These are phyloP conservation scores for Trebouxia sp. DNA, from an alignment of 139 green algal species.

Conservation along the genomic window DNA sequence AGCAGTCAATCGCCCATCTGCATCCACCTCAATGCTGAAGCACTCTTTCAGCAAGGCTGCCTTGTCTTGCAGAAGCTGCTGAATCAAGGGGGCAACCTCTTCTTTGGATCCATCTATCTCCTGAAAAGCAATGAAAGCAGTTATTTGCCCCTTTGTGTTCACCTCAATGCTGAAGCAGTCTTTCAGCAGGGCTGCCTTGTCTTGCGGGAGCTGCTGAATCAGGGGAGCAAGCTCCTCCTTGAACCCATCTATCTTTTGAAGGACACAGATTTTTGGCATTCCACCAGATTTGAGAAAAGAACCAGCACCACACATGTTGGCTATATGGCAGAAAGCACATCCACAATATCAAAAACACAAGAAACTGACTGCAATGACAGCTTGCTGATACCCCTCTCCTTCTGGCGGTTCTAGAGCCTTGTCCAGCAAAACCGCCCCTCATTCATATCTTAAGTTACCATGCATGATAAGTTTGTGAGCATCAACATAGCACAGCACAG, in stretches of 20 bases:
- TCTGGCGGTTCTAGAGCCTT: no score
- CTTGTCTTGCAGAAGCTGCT: constrained; percentile 55
- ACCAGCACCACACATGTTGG: background rate
- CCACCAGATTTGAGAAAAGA: no score
- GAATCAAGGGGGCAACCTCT: constrained; percentile 37
- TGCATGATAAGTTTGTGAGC: no score
- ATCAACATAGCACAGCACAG: no score
- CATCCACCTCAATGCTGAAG: constrained; percentile 24
- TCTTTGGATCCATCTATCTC: constrained; percentile 40
- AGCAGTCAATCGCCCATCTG: constrained; percentile 8
- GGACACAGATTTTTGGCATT: no score
- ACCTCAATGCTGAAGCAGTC: constrained; percentile 16
- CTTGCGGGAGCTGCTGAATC: constrained; percentile 30
- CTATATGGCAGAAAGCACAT: no score
- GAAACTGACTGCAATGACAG: no score
- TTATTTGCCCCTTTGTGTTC: background rate
- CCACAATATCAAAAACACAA: no score
- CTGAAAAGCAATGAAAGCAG: background rate
- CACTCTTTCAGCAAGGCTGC: constrained; percentile 69
- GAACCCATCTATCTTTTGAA: constrained; percentile 32
- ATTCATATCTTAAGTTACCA: no score
- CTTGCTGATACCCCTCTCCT: no score
- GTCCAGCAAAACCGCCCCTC: no score
- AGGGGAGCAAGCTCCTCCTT: constrained; percentile 44
- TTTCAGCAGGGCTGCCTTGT: background rate